Evolutionary conservation across 164 flowering plant genomes (phyloP).

Genomic region (Berberis vulgaris): DNA sequence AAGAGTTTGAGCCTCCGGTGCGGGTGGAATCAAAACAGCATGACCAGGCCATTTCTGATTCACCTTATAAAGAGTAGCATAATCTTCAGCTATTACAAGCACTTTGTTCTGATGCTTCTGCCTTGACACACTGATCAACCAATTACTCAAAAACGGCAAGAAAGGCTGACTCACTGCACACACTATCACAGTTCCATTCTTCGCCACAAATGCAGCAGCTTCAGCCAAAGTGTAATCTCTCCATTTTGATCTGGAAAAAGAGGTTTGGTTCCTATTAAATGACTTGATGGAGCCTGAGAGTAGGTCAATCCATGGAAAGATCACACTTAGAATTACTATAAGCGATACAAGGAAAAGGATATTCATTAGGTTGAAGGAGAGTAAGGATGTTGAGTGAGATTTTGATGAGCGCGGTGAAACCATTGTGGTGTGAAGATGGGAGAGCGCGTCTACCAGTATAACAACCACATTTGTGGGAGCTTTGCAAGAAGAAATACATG

Average conservation of each 20-base stretch:
- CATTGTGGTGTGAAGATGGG: no score
- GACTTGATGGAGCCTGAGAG: slow-evolving; percentile 16
- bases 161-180: slow-evolving; percentile 60
- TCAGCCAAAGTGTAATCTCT: slow-evolving; percentile 53
- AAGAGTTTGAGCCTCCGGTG: slow-evolving; percentile 63
- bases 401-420: no score
- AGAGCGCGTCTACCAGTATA: no score
- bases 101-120: slow-evolving; percentile 85
- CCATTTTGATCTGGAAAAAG: slow-evolving; percentile 47
- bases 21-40: slow-evolving; percentile 88
- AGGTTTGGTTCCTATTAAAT: neutral
- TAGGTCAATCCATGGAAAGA: slow-evolving; percentile 39
- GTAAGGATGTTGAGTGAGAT: no score
- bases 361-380: no score
- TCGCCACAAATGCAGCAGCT: slow-evolving; percentile 63
- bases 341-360: slow-evolving; percentile 44
- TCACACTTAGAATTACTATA: slow-evolving; percentile 46
- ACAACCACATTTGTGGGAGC: no score
- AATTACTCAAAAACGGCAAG: slow-evolving; percentile 71
- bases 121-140: slow-evolving; percentile 17
- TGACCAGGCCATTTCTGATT: slow-evolving; percentile 97
- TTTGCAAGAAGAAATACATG: no score
- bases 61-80: slow-evolving; percentile 55
- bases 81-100: slow-evolving; percentile 26
- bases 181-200: slow-evolving; percentile 50